phyloP scores from a whole-genome alignment of 1,284 basidiomycete genomes.

The Papiliotrema fonsecae region DNA sequence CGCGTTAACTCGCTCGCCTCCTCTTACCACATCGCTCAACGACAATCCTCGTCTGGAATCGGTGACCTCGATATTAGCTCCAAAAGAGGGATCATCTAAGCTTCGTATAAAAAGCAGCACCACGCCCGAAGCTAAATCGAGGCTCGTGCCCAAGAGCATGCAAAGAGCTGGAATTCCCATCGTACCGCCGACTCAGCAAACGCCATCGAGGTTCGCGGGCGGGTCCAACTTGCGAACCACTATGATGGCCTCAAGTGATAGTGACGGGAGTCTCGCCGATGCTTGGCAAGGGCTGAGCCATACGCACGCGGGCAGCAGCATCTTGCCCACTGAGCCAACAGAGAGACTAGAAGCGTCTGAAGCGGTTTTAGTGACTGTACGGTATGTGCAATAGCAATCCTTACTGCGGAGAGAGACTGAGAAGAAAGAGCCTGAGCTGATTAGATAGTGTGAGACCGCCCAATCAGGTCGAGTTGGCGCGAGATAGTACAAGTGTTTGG shows the following conservation, averaged over 20 bases:
- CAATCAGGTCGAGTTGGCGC: slow-evolving; percentile 45
- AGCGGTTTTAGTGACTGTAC: slow-evolving; percentile 80
- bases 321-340: too few relatives aligned
- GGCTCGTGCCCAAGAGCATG: slow-evolving; percentile 23
- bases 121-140: slow-evolving; percentile 40
- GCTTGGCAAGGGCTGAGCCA: slow-evolving; percentile 9
- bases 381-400: slow-evolving; percentile 51
- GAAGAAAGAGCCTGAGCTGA: neutral
- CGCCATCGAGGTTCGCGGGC: neutral
- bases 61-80: slow-evolving; percentile 1
- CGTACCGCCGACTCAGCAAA: slow-evolving; percentile 1
- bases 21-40: slow-evolving; percentile 24
- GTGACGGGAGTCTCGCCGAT: slow-evolving; percentile 16
- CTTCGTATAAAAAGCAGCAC: slow-evolving; percentile 40
- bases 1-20: slow-evolving; percentile 17
- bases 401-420: neutral
- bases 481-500: slow-evolving; percentile 32
- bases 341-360: slow-evolving; percentile 49
- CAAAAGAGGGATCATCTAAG: slow-evolving; percentile 26
- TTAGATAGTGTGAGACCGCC: slow-evolving; percentile 64
- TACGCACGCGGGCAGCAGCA: neutral
- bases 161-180: neutral
- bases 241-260: slow-evolving; percentile 12
- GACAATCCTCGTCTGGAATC: slow-evolving; percentile 10
- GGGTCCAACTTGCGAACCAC: neutral